Conservation (phyloP, 169 alveolate species). For the Babesia divergens region DNA sequence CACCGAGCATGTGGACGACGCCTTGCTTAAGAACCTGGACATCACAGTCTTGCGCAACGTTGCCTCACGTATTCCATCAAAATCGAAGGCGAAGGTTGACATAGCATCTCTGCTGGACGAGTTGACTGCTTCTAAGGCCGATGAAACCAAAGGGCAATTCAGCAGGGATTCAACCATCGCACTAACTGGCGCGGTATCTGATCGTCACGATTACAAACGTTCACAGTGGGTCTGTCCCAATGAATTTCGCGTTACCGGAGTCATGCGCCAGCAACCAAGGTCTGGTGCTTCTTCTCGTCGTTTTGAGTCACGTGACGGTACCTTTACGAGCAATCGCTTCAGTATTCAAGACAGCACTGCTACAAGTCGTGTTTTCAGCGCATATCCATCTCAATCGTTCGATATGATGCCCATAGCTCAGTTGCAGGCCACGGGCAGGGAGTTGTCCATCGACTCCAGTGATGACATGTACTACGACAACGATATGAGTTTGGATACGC, state of each 20-base stretch:
- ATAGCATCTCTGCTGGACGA: slow-evolving; percentile 2
- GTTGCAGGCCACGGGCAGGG: too few relatives aligned
- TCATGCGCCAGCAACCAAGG: too few relatives aligned
- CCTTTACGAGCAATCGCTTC: background rate
- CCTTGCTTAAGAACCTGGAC: slow-evolving; percentile 11
- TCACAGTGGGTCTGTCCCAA: slow-evolving; percentile 9
- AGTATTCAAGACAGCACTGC: background rate
- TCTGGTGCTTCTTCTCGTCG: too few relatives aligned
- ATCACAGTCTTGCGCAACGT: slow-evolving; percentile 6
- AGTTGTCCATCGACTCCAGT: too few relatives aligned
- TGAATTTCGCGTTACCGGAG: background rate
- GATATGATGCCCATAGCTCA: too few relatives aligned
- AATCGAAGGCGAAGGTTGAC: background rate
- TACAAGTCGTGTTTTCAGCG: background rate
- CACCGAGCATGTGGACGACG: background rate
- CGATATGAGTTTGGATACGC: slow-evolving; percentile 31
- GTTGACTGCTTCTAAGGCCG: background rate
- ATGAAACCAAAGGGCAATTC: background rate
- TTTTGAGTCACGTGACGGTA: too few relatives aligned
- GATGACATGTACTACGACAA: slow-evolving; percentile 35
- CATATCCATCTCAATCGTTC: too few relatives aligned
- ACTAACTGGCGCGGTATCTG: slow-evolving; percentile 6
- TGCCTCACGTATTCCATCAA: background rate
- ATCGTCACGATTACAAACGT: slow-evolving; percentile 8
- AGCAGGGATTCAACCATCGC: background rate